Evolutionary conservation across 208 protist species (phyloP), one percentile per base, ranked within the genome.

Genomic region (Acanthamoeba quina): DNA sequence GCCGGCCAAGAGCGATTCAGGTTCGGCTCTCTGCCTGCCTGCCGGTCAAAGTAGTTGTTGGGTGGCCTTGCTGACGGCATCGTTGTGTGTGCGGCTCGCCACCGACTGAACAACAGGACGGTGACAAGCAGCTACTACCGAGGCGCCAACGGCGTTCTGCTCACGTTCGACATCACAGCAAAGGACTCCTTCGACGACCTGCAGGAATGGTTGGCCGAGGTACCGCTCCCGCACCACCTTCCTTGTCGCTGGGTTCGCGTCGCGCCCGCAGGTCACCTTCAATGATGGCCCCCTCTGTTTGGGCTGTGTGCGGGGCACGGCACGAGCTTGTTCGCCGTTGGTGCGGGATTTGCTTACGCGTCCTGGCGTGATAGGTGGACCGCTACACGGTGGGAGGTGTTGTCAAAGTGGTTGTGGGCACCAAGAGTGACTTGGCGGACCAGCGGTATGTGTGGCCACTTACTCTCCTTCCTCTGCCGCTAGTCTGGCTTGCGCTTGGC

Each of bases 81-180:
- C 2, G 34, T 37, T 37, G 24, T 37, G 19, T 5, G 9, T 5
- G n/a, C 5, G 6, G 26, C 15, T 24, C 31, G 54, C 54, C 54
- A 21, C 11, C 54, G 17, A 2, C 47, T 49, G 47, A 15, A 52
- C 5, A 85, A 85, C 54, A 89, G 82, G 47, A 89, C 82, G 29
- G 56, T 89, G 54, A 89, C 82, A 34, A 89, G 82, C 26, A 89
- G 82, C 54, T 89, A 89, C 82, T 89, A 89, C 52, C 17, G 82
- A 66, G 82, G 82, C 26, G 21, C 82, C 3, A 17, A 64, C 31
- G 82, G 82, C 82, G 26, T 89, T 34, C 6, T 89, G 10, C n/a
- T 89, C n/a, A 49, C 82, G 15, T 89, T 68, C 24, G 82, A 89
- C 82, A 34, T 89, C 82, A 89, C 82, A 9, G 0, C 49, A 26